Base-by-base conservation (phyloP, 2,329 filamentous ascomycete species). In the Beauveria asiatica region DNA sequence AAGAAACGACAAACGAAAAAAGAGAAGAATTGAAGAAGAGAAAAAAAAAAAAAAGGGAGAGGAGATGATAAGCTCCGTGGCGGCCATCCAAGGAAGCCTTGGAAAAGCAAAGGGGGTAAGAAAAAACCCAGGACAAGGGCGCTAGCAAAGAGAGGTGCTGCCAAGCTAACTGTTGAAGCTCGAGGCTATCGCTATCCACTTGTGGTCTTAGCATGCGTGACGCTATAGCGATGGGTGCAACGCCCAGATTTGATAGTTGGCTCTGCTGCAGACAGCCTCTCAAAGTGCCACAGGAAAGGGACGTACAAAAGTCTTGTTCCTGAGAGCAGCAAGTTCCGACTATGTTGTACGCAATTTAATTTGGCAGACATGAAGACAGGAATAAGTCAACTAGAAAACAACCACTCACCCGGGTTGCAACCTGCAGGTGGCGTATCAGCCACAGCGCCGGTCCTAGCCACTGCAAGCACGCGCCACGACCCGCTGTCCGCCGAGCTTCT, bases 181-280 rank as follows among this genome's bases (percentile, higher is more conserved):
- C 44, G 54, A 57, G 49, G 54, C 44, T 57, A 57, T 57, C 54
- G 54, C 44, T 57, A 49, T 37, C 54, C 54, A 57, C 53, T 56
- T 56, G 41, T 33, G 21, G 53, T 13, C 41, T 46, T 56, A 48
- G 44, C 21, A 56, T 56, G 53, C n/a, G 30, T 13, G 53, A 37
- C 42, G 53, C 44, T 57, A 41, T 49, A 41, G 44, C 23, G 5
- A 57, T 37, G 19, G 41, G n/a, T 17, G 17, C 52, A 21, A 55
- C n/a, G 41, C 52, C 41, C 33, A 23, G n/a, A 55, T 55, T 37
- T 42, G 21, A 23, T 17, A 56, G 7, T 56, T 27, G 27, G 33
- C n/a, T 48, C 19, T 46, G 23, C 9, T 27, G 3, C 21, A 5
- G 33, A 37, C 33, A 4, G 33, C 33, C 33, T 37, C 16, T 37